A percentile compares a stretch with the other conserved stretches of the same genome.
Conservation (phyloP, 805 yeast species). For the Candida xyloterini region DNA sequence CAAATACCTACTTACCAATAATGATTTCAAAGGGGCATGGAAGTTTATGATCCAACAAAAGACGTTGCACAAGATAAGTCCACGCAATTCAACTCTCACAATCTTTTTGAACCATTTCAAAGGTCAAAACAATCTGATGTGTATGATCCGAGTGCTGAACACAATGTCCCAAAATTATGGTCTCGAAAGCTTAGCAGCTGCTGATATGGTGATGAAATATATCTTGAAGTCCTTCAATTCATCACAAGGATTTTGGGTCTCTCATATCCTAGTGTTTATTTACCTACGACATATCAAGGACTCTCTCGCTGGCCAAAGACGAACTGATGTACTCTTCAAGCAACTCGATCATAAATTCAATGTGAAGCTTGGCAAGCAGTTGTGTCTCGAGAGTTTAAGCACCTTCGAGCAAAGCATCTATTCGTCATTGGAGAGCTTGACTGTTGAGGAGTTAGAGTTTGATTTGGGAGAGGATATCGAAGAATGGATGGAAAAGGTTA, state of each 20-base stretch:
- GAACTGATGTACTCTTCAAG: conserved; percentile 19
- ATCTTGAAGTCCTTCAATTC: conserved; percentile 12
- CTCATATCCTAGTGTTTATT: conserved; percentile 19
- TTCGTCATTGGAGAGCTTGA: neutral
- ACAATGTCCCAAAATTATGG: conserved; percentile 12
- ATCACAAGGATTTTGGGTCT: conserved; percentile 18
- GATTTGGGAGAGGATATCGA: neutral
- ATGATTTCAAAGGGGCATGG: conserved; percentile 22
- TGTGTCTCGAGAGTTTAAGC: neutral
- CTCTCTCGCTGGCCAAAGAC: conserved; percentile 18
- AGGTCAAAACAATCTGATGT: conserved; percentile 6
- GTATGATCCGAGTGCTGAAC: conserved; percentile 19
- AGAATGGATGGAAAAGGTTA: neutral
- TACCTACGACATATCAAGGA: conserved; percentile 15
- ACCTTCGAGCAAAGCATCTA: conserved; percentile 3
- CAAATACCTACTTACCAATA: conserved; percentile 8
- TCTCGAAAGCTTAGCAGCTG: conserved; percentile 18
- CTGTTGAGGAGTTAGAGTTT: neutral
- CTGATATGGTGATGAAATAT: conserved; percentile 15
- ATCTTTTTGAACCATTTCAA: conserved; percentile 21
- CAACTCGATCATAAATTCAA: conserved; percentile 16
- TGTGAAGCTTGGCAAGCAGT: conserved; percentile 6
- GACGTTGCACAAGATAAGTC: conserved; percentile 3
- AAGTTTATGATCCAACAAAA: conserved; percentile 14
- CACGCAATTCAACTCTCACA: conserved; percentile 23